These are phyloP conservation scores for Penicillium maclennaniae DNA, from an alignment of 495 filamentous ascomycete genomes.

Conservation along the genomic window DNA sequence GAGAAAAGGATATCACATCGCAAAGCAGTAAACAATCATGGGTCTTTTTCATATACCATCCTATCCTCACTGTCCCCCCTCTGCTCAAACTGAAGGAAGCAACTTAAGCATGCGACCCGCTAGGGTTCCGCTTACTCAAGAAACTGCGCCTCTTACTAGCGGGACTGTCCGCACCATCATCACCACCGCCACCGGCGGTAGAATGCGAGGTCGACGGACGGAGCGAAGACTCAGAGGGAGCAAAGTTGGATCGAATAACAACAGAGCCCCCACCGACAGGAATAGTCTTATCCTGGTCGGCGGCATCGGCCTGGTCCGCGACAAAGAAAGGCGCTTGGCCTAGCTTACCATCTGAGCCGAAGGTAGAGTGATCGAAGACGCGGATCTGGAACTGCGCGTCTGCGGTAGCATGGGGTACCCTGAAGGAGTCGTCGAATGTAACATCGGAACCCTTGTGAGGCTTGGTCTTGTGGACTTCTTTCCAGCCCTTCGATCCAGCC, in stretches of 20 bases:
- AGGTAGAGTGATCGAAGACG: conserved; percentile 78
- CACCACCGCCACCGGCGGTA: conserved; percentile 27
- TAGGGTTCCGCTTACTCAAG: conserved; percentile 53
- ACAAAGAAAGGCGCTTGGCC: conserved; percentile 88
- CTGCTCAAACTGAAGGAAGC: not conserved
- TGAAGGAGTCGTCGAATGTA: conserved; percentile 75
- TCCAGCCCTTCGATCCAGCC: conserved; percentile 59
- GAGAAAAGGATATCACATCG: conserved; percentile 19
- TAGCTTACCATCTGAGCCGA: conserved; percentile 73
- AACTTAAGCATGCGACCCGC: conserved; percentile 35
- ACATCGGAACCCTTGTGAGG: conserved; percentile 59
- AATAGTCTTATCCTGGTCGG: conserved; percentile 69
- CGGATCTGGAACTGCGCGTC: conserved; percentile 83
- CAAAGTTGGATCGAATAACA: conserved; percentile 63
- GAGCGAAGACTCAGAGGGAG: conserved; percentile 22
- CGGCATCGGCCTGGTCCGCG: conserved; percentile 64
- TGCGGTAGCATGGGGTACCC: conserved; percentile 64
- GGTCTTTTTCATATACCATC: conserved; percentile 14
- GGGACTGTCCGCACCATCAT: conserved; percentile 50
- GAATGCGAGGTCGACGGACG: conserved; percentile 41
- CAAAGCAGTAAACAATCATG: conserved; percentile 2
- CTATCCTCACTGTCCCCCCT: not conserved
- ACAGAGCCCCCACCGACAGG: conserved; percentile 65
- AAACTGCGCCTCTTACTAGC: conserved; percentile 49
- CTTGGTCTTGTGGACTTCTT: conserved; percentile 85